phyloP scores from a whole-genome alignment of 176 grass and related monocot genomes.

The Aechmea fasciata region DNA sequence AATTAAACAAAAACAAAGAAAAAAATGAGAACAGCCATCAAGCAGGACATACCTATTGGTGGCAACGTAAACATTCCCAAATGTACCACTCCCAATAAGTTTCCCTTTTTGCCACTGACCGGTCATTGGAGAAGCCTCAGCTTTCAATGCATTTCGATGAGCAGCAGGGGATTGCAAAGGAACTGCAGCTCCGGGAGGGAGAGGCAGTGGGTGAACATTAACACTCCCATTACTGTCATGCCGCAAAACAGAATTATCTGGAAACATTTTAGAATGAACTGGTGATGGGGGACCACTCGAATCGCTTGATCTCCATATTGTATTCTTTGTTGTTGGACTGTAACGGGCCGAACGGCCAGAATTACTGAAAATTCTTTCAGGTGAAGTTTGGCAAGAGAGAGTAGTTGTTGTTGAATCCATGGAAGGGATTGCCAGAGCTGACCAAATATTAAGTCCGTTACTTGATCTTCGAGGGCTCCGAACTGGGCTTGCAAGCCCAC shows the following conservation, averaged over 20 bases:
- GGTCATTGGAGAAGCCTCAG: slow-evolving; percentile 39
- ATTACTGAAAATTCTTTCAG: slow-evolving; percentile 38
- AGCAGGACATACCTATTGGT: slow-evolving; percentile 49
- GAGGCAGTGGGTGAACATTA: slow-evolving; percentile 62
- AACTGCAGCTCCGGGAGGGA: slow-evolving; percentile 52
- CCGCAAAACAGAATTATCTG: slow-evolving; percentile 32
- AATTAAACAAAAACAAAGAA: neutral
- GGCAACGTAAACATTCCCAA: slow-evolving; percentile 88
- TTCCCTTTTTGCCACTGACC: slow-evolving; percentile 91
- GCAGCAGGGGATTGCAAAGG: slow-evolving; percentile 33
- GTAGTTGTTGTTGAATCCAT: slow-evolving; percentile 26
- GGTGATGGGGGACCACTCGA: slow-evolving; percentile 59
- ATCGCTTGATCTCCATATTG: slow-evolving; percentile 42
- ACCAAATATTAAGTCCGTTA: slow-evolving; percentile 36
- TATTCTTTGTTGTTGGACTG: slow-evolving; percentile 39
- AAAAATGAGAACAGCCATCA: neutral
- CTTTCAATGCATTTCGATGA: slow-evolving; percentile 38
- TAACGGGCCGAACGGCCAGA: slow-evolving; percentile 45
- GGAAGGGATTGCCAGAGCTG: slow-evolving; percentile 40
- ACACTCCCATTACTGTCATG: slow-evolving; percentile 31
- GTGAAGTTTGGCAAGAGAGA: slow-evolving; percentile 35
- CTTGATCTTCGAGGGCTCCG: slow-evolving; percentile 46
- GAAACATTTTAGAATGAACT: slow-evolving; percentile 40
- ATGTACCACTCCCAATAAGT: slow-evolving; percentile 88
- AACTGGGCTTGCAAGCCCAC: slow-evolving; percentile 66